phyloP scores from a whole-genome alignment of 2,329 filamentous ascomycete genomes.

The Phaeosphaeria sp. region DNA sequence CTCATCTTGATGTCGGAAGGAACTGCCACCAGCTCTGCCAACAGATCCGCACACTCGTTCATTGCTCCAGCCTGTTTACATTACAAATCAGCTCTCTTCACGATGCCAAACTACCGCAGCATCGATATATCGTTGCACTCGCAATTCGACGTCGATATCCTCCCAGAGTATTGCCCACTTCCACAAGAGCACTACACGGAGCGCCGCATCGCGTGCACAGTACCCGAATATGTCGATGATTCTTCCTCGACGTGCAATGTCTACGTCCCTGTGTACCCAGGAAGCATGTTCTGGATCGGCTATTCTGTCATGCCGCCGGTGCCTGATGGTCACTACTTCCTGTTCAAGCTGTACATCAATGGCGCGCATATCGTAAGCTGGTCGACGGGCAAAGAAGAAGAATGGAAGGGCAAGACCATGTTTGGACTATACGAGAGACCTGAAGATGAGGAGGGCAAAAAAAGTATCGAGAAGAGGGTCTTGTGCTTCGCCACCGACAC shows the following conservation, averaged over 20 bases:
- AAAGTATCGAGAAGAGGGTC: conserved; percentile 49
- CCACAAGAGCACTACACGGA: conserved; percentile 20
- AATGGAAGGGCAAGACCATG: conserved; percentile 54
- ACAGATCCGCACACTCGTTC: too few relatives aligned
- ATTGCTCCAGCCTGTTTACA: too few relatives aligned
- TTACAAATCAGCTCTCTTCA: neutral
- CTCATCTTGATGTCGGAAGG: too few relatives aligned
- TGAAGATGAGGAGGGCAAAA: conserved; percentile 35
- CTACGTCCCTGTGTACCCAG: conserved; percentile 44
- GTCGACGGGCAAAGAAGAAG: conserved; percentile 51
- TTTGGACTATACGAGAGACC: conserved; percentile 52
- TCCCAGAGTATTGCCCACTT: conserved; percentile 48
- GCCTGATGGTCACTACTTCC: conserved; percentile 43
- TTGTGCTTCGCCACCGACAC: conserved; percentile 46
- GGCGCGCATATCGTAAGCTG: conserved; percentile 51
- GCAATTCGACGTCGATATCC: conserved; percentile 48
- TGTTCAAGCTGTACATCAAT: conserved; percentile 57
- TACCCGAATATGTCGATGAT: conserved; percentile 25
- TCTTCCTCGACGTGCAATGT: conserved; percentile 40
- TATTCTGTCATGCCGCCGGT: conserved; percentile 46
- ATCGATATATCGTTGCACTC: conserved; percentile 51
- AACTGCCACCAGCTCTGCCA: too few relatives aligned
- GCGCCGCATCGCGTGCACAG: conserved; percentile 8
- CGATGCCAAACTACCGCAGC: conserved; percentile 45
- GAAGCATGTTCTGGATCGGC: conserved; percentile 54